Evolutionary conservation across 2,329 filamentous ascomycete species (phyloP).

Genomic region (Claviceps pazoutovae): DNA sequence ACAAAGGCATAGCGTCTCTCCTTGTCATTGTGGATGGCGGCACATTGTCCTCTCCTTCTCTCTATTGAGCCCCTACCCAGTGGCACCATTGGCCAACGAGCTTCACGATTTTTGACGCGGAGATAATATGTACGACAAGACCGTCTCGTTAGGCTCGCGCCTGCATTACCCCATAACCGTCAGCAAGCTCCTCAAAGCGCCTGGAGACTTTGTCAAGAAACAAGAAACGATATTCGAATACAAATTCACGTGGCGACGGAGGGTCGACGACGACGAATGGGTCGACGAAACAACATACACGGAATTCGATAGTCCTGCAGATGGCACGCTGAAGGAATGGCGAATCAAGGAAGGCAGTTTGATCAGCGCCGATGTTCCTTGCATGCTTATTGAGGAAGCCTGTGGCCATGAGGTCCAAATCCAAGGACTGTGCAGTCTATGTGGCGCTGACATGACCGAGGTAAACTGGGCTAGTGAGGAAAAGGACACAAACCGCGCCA

Average conservation of each 20-base stretch:
- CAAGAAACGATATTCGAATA: slow-evolving; percentile 74
- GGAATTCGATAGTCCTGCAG: slow-evolving; percentile 70
- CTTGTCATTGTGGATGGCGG: background rate
- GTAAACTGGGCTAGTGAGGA: slow-evolving; percentile 70
- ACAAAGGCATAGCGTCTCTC: background rate
- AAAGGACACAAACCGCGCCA: slow-evolving; percentile 70
- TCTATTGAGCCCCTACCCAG: background rate
- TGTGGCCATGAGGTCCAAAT: slow-evolving; percentile 88
- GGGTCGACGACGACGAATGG: slow-evolving; percentile 52
- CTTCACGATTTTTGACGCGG: background rate
- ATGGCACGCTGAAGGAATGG: slow-evolving; percentile 69
- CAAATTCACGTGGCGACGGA: slow-evolving; percentile 67
- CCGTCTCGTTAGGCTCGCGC: slow-evolving; percentile 40
- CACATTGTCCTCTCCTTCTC: background rate
- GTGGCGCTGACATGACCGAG: slow-evolving; percentile 93
- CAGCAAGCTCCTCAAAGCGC: slow-evolving; percentile 64
- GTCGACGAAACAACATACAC: slow-evolving; percentile 54
- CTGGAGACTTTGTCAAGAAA: slow-evolving; percentile 61
- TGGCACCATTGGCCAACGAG: background rate
- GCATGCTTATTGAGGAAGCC: slow-evolving; percentile 73
- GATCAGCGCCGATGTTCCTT: slow-evolving; percentile 42
- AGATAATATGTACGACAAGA: slow-evolving; percentile 24
- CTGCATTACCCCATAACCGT: slow-evolving; percentile 91
- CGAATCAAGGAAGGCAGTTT: slow-evolving; percentile 54
- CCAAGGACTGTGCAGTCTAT: slow-evolving; percentile 78